Conservation (phyloP, 352 stramenopile genomes). For the Thraustochytrium sp. region DNA sequence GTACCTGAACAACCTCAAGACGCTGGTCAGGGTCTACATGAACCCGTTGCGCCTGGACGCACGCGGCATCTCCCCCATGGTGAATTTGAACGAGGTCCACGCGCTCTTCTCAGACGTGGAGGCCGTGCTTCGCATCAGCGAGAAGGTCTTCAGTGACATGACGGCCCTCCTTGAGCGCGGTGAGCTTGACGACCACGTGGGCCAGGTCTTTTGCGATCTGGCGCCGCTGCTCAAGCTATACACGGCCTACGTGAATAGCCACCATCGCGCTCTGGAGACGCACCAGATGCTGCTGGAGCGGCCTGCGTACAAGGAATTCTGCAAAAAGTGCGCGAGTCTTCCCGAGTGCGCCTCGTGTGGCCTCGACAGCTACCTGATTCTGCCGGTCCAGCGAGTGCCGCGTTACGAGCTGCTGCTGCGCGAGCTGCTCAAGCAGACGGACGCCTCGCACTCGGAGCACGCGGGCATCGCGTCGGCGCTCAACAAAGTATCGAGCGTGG, state of each 20-base stretch:
- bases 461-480: conserved; percentile 41
- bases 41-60: conserved; percentile 39
- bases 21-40: conserved; percentile 44
- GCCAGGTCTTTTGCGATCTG: conserved; percentile 43
- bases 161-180: conserved; percentile 9
- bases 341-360: conserved; percentile 36
- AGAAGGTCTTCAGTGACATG: conserved; percentile 47
- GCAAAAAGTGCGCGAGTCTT: conserved; percentile 46
- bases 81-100: conserved; percentile 22
- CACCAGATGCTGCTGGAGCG: neutral
- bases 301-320: conserved; percentile 43
- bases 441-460: conserved; percentile 40
- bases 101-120: conserved; percentile 46
- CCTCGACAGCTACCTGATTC: conserved; percentile 50
- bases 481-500: conserved; percentile 46
- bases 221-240: conserved; percentile 53
- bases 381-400: conserved; percentile 51
- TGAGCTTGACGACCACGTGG: conserved; percentile 43
- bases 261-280: conserved; percentile 44
- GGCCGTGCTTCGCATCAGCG: conserved; percentile 47
- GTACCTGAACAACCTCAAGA: conserved; percentile 44
- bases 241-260: conserved; percentile 53
- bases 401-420: conserved; percentile 50
- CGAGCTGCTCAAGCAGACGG: conserved; percentile 49
- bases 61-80: conserved; percentile 7